These are phyloP conservation scores for Decorospora gaudefroyi DNA, from an alignment of 2,329 filamentous ascomycete genomes.

Conservation along the genomic window DNA sequence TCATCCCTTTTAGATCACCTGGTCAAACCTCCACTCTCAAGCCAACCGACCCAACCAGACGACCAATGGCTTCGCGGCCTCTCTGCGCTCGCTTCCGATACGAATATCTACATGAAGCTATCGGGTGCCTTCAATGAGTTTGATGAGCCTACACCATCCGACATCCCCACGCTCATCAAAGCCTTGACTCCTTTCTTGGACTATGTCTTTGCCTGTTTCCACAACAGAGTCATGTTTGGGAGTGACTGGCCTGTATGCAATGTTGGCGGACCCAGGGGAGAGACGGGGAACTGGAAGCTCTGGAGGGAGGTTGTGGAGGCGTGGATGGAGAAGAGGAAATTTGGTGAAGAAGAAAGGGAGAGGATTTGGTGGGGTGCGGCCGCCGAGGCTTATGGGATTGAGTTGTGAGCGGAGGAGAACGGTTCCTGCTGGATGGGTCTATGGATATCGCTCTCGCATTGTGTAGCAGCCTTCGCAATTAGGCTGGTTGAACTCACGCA, in stretches of 20 bases:
- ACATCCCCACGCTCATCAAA: constrained; percentile 6
- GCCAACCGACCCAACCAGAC: constrained; percentile 56
- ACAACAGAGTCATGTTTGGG: constrained; percentile 80
- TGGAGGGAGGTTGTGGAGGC: constrained; percentile 74
- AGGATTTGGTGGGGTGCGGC: constrained; percentile 76
- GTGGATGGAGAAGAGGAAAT: constrained; percentile 58
- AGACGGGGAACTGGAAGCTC: constrained; percentile 67
- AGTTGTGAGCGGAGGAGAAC: background rate
- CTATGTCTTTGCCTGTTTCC: constrained; percentile 68
- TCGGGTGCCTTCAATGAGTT: constrained; percentile 85
- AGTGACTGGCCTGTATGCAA: constrained; percentile 95
- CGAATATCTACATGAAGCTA: constrained; percentile 84
- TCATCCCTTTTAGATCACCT: constrained; percentile 68
- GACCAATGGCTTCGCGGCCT: constrained; percentile 71
- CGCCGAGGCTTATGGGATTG: constrained; percentile 65
- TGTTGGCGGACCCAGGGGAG: constrained; percentile 60
- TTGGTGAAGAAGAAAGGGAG: constrained; percentile 64
- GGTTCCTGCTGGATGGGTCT: background rate
- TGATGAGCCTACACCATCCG: constrained; percentile 45
- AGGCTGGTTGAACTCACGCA: too few relatives aligned
- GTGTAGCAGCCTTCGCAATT: too few relatives aligned
- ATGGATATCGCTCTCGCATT: too few relatives aligned
- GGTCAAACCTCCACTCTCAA: constrained; percentile 80
- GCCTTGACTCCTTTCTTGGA: constrained; percentile 30
- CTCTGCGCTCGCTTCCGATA: constrained; percentile 66